A percentile compares a stretch with the other conserved stretches of the same genome.
These are phyloP conservation scores for Phytophthora melonis DNA, from an alignment of 352 stramenopile species.

Conservation along the genomic window DNA sequence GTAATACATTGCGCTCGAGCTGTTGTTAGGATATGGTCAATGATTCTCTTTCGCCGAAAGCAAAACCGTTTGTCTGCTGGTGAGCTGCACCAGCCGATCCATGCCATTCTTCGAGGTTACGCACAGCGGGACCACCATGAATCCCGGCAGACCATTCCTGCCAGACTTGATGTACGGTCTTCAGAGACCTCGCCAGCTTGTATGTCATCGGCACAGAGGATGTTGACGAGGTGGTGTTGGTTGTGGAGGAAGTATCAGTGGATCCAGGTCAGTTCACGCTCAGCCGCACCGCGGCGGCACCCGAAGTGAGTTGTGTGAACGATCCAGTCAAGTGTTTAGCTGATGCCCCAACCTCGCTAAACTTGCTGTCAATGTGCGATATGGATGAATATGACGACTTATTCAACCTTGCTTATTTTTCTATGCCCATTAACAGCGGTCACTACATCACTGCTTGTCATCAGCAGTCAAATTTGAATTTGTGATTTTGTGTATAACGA, in stretches of 20 bases:
- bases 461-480: no score
- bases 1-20: not conserved
- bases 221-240: no score
- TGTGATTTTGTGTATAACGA: no score
- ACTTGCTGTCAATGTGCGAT: conserved; percentile 8
- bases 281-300: conserved; percentile 3
- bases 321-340: not conserved
- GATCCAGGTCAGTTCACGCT: conserved; percentile 1
- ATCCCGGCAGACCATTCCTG: conserved; percentile 10
- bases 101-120: not conserved
- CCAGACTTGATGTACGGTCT: conserved; percentile 17
- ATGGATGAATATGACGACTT: no score
- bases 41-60: conserved; percentile 9
- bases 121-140: conserved; percentile 2
- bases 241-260: not conserved
- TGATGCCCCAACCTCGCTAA: conserved; percentile 5
- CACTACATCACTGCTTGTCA: no score
- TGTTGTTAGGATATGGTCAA: conserved; percentile 9
- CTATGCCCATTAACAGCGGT: no score
- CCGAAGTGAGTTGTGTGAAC: conserved; percentile 16
- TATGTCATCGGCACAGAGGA: not conserved
- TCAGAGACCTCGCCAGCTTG: conserved; percentile 4
- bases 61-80: conserved; percentile 7
- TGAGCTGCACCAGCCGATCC: not conserved
- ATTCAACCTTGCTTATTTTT: no score